Evolutionary conservation across 345 rosid species (phyloP).

Genomic region (Combretum micranthum): DNA sequence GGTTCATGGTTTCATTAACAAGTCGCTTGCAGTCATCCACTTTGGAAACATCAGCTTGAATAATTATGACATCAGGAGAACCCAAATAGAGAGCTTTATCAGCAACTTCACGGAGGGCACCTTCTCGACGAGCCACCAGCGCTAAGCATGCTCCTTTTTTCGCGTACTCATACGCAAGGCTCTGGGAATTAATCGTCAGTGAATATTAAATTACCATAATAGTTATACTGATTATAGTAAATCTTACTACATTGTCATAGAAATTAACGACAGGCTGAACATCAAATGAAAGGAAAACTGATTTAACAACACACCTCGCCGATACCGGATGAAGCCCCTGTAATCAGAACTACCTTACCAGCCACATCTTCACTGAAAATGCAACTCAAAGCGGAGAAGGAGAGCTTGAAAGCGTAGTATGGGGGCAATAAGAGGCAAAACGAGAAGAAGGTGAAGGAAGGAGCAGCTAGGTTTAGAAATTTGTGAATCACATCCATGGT

Average conservation of each 20-base stretch:
- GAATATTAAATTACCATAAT: too few species aligned
- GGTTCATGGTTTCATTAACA: slow-evolving; percentile 28
- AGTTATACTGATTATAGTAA: too few species aligned
- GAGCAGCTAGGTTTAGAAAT: slow-evolving; percentile 17
- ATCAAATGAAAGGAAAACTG: too few species aligned
- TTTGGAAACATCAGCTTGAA: slow-evolving; percentile 52
- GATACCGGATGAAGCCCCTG: slow-evolving; percentile 26
- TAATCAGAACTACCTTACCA: slow-evolving; percentile 28
- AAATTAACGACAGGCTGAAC: too few species aligned
- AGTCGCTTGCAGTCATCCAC: slow-evolving; percentile 39
- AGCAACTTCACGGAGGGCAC: slow-evolving; percentile 37
- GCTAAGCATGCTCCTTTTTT: slow-evolving; percentile 54
- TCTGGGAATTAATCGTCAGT: slow-evolving; percentile 10
- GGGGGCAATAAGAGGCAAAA: slow-evolving; percentile 21
- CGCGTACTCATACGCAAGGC: slow-evolving; percentile 55
- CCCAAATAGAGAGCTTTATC: slow-evolving; percentile 27
- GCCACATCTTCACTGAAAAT: slow-evolving; percentile 16
- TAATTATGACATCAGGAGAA: slow-evolving; percentile 34
- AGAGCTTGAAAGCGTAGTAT: slow-evolving; percentile 15
- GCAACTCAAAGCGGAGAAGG: slow-evolving; percentile 4
- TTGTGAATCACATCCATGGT: slow-evolving; percentile 22
- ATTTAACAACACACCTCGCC: slow-evolving; percentile 6
- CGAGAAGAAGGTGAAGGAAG: slow-evolving; percentile 16
- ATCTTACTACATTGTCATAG: not conserved
- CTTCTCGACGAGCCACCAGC: slow-evolving; percentile 40